Base-by-base conservation (phyloP, 495 filamentous ascomycete species). In the Parmelia sp. region DNA sequence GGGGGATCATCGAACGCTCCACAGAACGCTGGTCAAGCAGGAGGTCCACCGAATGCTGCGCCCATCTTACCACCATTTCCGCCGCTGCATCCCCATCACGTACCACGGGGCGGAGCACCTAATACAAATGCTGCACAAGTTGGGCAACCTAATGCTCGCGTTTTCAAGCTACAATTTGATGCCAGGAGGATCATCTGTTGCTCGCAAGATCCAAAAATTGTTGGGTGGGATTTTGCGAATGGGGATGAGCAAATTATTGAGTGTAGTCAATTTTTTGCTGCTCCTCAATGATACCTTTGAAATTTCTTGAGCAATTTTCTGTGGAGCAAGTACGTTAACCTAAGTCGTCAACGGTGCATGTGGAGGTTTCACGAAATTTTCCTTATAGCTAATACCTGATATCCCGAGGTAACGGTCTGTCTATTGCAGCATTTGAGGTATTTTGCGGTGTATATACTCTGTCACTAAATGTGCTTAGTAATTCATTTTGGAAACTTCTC, bases 81-180 rank as follows among this genome's bases (percentile, higher is more conserved):
- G 17, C 64, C 21, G 1, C 63, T 33, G 62, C 55, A 59, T 21
- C 27, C 55, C 21, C 47, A n/a, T 53, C 68, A 15, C 66, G 45
- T 14, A 17, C 39, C 45, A 42, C 62, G 45, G 42, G 56, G 33
- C 17, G 57, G 35, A 29, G 25, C 11, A 62, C 51, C 67, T 15
- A 64, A 61, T 35, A 15, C 56, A 55, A 33, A 55, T 33, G 58
- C 42, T 37, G 37, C 60, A n/a, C 64, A 59, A 27, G 53, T 63
- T 39, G 56, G 65, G 64, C 76, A 61, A 77, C 82, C 64, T 65
- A 85, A 85, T 64, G 82, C 85, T 19, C 76, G 94, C 35, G 90
- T 98, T n/a, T 98, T 97, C 78, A 98, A 98, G 75, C 80, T 97
- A 33, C 95, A 98, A 77, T 98, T 97, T 69, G 94, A 98, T 71